Evolutionary conservation across 345 rosid species (phyloP).

Genomic region (Melaleuca quinquenervia): DNA sequence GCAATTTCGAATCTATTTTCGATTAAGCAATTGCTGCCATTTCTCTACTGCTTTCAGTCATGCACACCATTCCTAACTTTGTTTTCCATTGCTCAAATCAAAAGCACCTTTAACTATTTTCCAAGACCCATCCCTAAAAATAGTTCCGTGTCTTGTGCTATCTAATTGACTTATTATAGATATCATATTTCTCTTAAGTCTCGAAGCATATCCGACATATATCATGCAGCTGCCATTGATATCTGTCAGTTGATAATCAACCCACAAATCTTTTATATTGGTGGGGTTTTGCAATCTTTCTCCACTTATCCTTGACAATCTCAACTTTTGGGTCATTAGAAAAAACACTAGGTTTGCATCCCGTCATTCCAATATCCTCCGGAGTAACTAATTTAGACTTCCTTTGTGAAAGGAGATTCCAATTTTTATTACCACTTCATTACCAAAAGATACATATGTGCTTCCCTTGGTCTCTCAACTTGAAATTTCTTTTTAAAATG

Average conservation of each 20-base stretch:
- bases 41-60: background rate
- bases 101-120: too few species aligned
- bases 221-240: background rate
- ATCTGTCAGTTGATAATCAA: background rate
- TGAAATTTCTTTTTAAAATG: background rate
- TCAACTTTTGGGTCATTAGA: too few species aligned
- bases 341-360: too few species aligned
- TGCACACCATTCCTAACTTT: background rate
- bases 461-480: background rate
- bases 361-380: background rate
- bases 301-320: too few species aligned
- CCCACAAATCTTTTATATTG: too few species aligned
- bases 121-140: background rate
- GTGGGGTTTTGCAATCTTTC: too few species aligned
- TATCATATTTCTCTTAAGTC: too few species aligned
- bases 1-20: background rate
- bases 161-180: background rate
- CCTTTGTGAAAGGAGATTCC: background rate
- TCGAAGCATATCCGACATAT: background rate
- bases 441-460: rapidly evolving
- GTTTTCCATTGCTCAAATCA: background rate
- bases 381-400: background rate
- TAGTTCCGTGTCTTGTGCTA: background rate
- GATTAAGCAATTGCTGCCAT: background rate
- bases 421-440: background rate